phyloP scores from a whole-genome alignment of 2,329 filamentous ascomycete species.

The Colletotrichum gloeosporioides region DNA sequence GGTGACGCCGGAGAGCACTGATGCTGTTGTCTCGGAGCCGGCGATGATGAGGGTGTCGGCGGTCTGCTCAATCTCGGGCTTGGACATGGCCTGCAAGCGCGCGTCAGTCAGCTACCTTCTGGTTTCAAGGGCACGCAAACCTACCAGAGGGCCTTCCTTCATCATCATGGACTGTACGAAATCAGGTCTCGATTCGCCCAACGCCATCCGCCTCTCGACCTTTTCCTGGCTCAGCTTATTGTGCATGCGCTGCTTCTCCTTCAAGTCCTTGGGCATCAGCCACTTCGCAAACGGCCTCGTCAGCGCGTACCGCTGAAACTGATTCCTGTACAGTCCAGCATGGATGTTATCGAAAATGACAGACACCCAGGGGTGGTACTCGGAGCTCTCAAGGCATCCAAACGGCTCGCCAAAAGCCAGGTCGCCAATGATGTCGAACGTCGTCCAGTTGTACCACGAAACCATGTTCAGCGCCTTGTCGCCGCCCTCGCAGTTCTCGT shows the following conservation, averaged over 20 bases:
- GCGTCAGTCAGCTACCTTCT: background rate
- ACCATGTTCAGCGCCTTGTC: background rate
- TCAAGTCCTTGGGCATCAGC: background rate
- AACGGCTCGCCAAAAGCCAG: conserved; percentile 34
- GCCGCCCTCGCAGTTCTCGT: conserved; percentile 7
- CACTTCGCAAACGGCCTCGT: background rate
- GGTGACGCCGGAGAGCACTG: conserved; percentile 43
- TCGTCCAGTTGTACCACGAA: conserved; percentile 26
- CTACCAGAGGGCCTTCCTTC: conserved; percentile 18
- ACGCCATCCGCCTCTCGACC: conserved; percentile 15
- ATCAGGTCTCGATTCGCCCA: conserved; percentile 20
- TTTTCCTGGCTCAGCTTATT: background rate
- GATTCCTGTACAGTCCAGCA: background rate
- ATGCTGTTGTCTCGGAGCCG: conserved; percentile 52
- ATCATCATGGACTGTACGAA: conserved; percentile 25
- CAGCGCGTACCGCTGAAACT: background rate
- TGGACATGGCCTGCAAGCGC: conserved; percentile 8
- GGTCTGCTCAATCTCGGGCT: conserved; percentile 13
- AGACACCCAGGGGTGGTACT: conserved; percentile 32
- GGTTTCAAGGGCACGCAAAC: background rate
- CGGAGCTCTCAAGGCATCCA: conserved; percentile 27
- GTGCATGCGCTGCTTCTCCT: background rate
- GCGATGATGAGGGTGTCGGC: conserved; percentile 32
- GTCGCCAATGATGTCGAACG: conserved; percentile 36
- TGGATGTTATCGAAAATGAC: conserved; percentile 25